A percentile compares a stretch with the other conserved stretches of the same genome.
Evolutionary conservation across 2,329 filamentous ascomycete genomes (phyloP).

Genomic region (Claviceps sorghi): DNA sequence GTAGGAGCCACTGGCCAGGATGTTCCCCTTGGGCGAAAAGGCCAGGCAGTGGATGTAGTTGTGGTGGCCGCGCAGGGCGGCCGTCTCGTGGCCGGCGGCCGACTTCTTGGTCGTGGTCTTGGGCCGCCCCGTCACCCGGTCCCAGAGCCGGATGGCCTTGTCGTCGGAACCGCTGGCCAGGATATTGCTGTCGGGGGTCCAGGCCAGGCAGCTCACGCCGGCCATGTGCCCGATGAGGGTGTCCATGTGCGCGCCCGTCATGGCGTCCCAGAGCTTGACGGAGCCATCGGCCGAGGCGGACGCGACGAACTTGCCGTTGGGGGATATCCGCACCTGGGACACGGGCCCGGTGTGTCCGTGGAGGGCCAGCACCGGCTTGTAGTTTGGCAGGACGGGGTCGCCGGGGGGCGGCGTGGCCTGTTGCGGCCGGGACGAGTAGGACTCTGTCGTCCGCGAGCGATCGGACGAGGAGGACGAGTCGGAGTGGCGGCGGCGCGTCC

Average conservation of each 20-base stretch:
- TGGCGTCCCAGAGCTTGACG: constrained; percentile 78
- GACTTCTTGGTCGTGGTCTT: constrained; percentile 30
- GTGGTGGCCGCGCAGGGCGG: constrained; percentile 68
- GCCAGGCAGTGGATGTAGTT: constrained; percentile 92
- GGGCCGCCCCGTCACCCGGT: constrained; percentile 47
- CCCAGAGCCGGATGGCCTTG: constrained; percentile 90
- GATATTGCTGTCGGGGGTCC: constrained; percentile 77
- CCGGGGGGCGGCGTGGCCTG: constrained; percentile 22
- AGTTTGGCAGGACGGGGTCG: constrained; percentile 47
- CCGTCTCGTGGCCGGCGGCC: constrained; percentile 26
- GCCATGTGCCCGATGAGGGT: constrained; percentile 89
- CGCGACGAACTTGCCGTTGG: constrained; percentile 78
- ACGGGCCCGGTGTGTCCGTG: constrained; percentile 67
- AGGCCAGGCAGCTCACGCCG: constrained; percentile 83
- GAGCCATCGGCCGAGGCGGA: constrained; percentile 81
- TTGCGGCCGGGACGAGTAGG: constrained; percentile 6
- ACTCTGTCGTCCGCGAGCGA: constrained; percentile 12
- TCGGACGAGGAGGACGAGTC: constrained; percentile 16
- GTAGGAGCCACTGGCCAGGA: constrained; percentile 86
- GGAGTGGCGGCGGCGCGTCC: constrained; percentile 16
- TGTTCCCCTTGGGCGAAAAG: constrained; percentile 96
- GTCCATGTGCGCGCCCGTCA: constrained; percentile 64
- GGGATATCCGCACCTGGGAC: constrained; percentile 78
- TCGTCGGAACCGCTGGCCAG: constrained; percentile 89
- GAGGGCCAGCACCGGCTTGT: constrained; percentile 54